Conservation (phyloP, 805 yeast species). For the Ogataea haglerorum region DNA sequence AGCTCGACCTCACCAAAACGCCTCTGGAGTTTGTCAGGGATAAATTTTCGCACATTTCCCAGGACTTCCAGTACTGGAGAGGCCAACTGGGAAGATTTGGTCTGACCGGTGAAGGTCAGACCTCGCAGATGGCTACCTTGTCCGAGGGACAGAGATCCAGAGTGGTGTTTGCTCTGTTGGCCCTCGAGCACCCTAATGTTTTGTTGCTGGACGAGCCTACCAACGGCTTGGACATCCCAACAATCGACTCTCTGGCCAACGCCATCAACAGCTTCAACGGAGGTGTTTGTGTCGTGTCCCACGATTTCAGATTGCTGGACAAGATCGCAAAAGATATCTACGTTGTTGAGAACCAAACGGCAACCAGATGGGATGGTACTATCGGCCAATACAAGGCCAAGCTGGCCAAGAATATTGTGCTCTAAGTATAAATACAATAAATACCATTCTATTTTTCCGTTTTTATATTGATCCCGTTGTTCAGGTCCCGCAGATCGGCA, state of each 20-base stretch:
- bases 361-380: slow-evolving; percentile 93
- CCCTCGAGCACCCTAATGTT: slow-evolving; percentile 93
- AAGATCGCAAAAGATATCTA: slow-evolving; percentile 96
- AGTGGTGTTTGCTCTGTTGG: slow-evolving; percentile 95
- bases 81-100: slow-evolving; percentile 97
- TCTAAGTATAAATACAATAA: slow-evolving; percentile 36
- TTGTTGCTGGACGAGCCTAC: slow-evolving; percentile 98
- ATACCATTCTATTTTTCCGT: slow-evolving; percentile 3
- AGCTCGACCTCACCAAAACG: slow-evolving; percentile 90
- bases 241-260: slow-evolving; percentile 95
- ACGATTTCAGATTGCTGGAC: slow-evolving; percentile 96
- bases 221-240: slow-evolving; percentile 97
- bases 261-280: slow-evolving; percentile 94
- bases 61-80: slow-evolving; percentile 99
- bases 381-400: slow-evolving; percentile 91
- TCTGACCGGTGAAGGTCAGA: slow-evolving; percentile 97
- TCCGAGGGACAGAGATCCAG: slow-evolving; percentile 99
- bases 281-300: slow-evolving; percentile 98
- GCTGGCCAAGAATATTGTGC: slow-evolving; percentile 86
- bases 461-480: slow-evolving; percentile 55
- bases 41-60: slow-evolving; percentile 83
- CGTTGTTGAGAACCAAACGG: slow-evolving; percentile 93
- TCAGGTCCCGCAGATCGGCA: slow-evolving; percentile 69
- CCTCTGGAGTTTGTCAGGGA: slow-evolving; percentile 97
- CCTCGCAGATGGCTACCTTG: slow-evolving; percentile 96